phyloP scores from a whole-genome alignment of 2,329 filamentous ascomycete species.

The Tympanopsis confertula region DNA sequence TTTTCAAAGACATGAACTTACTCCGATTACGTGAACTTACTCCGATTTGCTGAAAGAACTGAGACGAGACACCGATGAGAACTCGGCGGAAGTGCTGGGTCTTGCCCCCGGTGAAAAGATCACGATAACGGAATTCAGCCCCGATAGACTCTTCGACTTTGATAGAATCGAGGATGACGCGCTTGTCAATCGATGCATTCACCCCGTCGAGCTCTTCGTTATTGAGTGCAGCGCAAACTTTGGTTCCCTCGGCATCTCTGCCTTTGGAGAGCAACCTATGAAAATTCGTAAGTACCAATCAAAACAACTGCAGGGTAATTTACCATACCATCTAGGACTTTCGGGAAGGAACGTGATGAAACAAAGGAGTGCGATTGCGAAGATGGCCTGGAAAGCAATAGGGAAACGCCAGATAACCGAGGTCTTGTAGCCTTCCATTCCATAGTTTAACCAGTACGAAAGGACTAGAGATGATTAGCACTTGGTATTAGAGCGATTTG shows the following conservation, averaged over 20 bases:
- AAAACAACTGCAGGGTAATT: too few relatives aligned
- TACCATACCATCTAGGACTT: background rate
- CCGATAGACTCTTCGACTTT: background rate
- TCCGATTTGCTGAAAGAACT: constrained; percentile 1
- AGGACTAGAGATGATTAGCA: background rate
- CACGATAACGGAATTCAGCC: background rate
- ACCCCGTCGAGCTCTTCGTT: background rate
- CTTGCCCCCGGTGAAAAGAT: background rate
- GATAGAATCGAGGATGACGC: background rate
- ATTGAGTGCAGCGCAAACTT: background rate
- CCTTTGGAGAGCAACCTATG: background rate
- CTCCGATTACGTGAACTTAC: too few relatives aligned
- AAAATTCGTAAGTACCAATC: too few relatives aligned
- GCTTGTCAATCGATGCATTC: background rate
- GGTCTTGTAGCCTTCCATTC: too few relatives aligned
- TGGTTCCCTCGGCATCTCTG: background rate
- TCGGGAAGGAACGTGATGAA: background rate
- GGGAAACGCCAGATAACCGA: constrained; percentile 1
- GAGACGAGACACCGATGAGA: background rate
- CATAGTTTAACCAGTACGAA: too few relatives aligned
- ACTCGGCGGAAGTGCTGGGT: background rate
- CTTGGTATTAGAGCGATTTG: background rate
- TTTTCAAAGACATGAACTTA: too few relatives aligned
- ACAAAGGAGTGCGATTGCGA: background rate
- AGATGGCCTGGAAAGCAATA: constrained; percentile 1